Evolutionary conservation across 768 basidiomycete genomes (phyloP).

Genomic region (Tricholoma matsutake): DNA sequence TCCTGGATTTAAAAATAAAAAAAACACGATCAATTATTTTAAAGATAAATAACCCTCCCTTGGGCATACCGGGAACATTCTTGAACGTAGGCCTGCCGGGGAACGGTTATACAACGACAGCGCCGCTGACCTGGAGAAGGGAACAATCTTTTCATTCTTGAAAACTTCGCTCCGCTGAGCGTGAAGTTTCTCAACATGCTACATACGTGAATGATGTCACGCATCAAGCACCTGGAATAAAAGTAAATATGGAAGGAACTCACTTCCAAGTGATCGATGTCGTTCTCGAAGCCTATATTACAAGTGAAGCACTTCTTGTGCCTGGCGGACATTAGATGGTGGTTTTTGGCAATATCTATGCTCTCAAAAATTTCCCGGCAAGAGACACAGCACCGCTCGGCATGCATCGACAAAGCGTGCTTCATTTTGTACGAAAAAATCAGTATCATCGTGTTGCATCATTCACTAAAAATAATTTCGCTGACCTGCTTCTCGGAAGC

Average conservation of each 20-base stretch:
- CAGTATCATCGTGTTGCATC: too few relatives aligned
- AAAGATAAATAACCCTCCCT: not conserved
- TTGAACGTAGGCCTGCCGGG: not conserved
- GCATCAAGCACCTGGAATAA: not conserved
- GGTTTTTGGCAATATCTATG: not conserved
- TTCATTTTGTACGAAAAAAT: not conserved
- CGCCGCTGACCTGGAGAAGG: not conserved
- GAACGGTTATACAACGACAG: not conserved
- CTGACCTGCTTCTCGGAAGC: not conserved
- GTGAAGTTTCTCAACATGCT: not conserved
- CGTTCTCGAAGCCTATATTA: conserved; percentile 5
- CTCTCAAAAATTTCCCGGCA: not conserved
- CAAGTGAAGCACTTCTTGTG: conserved; percentile 3
- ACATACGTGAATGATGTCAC: not conserved
- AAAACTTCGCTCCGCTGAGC: not conserved
- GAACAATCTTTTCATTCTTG: not conserved
- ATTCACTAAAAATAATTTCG: not conserved
- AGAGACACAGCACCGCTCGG: not conserved
- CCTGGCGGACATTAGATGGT: not conserved
- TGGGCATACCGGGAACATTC: not conserved
- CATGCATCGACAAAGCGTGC: not conserved
- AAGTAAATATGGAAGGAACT: conserved; percentile 4
- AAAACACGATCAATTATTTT: not conserved
- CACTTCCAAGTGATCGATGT: conserved; percentile 31
- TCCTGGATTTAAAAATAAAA: not conserved